phyloP scores from a whole-genome alignment of 2,329 filamentous ascomycete species.

The Mycogone perniciosa region DNA sequence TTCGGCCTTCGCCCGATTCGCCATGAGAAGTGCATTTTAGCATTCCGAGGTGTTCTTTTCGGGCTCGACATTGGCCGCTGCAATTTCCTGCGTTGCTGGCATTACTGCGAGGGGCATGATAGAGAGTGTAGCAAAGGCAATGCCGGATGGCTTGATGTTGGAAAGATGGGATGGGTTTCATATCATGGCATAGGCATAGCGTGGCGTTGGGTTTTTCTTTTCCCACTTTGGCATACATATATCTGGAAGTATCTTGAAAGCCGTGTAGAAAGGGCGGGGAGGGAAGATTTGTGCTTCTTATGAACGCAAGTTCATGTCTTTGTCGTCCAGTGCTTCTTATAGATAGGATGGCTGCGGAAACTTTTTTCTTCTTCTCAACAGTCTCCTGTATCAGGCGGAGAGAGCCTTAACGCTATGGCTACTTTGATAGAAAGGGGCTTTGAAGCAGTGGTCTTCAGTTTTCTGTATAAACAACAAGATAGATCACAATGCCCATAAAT shows the following conservation, averaged over 20 bases:
- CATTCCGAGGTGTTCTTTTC: background rate
- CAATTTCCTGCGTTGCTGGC: background rate
- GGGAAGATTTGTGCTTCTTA: constrained; percentile 4
- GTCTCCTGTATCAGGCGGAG: background rate
- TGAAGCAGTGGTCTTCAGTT: too few relatives aligned
- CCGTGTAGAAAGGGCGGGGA: background rate
- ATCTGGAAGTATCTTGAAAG: background rate
- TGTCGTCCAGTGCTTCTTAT: background rate
- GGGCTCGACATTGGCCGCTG: background rate
- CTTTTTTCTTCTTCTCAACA: background rate
- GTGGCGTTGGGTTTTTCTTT: constrained; percentile 23
- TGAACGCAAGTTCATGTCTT: background rate
- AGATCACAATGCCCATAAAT: too few relatives aligned
- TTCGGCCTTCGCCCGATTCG: constrained; percentile 16
- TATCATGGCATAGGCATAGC: constrained; percentile 31
- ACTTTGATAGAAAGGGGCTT: background rate
- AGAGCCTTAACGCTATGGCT: too few relatives aligned
- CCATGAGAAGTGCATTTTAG: background rate
- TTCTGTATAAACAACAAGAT: too few relatives aligned
- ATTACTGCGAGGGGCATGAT: background rate
- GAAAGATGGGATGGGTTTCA: background rate
- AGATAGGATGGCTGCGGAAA: background rate
- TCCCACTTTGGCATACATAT: background rate
- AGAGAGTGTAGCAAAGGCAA: background rate
- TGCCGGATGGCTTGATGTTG: background rate